Evolutionary conservation across 192 early-diverging fungal genomes (phyloP).

Genomic region (Coemansia sp.): DNA sequence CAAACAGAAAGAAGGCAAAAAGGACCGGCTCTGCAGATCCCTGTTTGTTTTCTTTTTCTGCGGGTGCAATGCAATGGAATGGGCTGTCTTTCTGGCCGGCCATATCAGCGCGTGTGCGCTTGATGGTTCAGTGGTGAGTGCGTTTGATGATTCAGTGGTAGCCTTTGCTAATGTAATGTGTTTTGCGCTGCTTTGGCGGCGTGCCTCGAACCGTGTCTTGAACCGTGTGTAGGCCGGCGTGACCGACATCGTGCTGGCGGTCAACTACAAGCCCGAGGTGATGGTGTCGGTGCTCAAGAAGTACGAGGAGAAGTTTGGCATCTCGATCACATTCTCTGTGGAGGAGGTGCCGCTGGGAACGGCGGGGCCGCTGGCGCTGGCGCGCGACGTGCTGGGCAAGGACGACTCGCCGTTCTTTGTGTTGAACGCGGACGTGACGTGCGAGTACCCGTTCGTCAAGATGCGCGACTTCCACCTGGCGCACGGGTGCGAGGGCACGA

Average conservation of each 20-base stretch:
- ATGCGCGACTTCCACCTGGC: constrained; percentile 84
- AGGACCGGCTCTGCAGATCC: not conserved
- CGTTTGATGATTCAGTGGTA: too few species aligned
- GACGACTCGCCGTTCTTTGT: constrained; percentile 97
- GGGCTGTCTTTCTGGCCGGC: too few species aligned
- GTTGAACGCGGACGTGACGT: constrained; percentile 97
- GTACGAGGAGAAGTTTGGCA: constrained; percentile 87
- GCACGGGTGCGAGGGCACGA: constrained; percentile 94
- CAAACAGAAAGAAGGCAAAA: not conserved
- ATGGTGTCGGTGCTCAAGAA: constrained; percentile 93
- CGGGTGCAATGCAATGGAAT: too few species aligned
- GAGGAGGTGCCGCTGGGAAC: constrained; percentile 97
- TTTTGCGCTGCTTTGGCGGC: too few species aligned
- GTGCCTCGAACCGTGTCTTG: too few species aligned
- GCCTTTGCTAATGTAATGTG: too few species aligned
- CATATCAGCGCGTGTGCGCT: too few species aligned
- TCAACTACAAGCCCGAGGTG: constrained; percentile 98
- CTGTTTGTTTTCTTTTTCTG: not conserved
- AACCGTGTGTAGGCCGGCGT: constrained; percentile 98
- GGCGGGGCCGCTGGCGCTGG: constrained; percentile 92
- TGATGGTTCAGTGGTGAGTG: too few species aligned
- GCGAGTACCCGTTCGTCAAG: constrained; percentile 94
- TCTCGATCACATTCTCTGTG: constrained; percentile 94
- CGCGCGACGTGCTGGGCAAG: constrained; percentile 84
- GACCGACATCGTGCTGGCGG: constrained; percentile 94